These are phyloP conservation scores for Strigomonas culicis DNA, from an alignment of 208 protist genomes.

Conservation along the genomic window DNA sequence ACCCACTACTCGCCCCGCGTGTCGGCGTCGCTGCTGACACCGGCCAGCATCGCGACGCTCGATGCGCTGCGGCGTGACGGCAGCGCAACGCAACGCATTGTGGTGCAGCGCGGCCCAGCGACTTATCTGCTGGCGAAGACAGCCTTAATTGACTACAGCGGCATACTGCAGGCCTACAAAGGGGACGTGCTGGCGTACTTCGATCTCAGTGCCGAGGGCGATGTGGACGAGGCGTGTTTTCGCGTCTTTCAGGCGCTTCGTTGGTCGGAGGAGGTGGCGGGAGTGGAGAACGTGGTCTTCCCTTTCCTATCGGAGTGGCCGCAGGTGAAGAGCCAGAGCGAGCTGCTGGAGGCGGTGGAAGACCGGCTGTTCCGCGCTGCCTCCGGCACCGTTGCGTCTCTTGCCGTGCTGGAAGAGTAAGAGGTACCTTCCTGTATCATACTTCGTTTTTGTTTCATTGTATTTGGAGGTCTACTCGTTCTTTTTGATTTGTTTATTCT, in stretches of 20 bases:
- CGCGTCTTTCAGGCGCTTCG: constrained; percentile 83
- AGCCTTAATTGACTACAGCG: constrained; percentile 74
- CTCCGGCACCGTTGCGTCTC: constrained; percentile 65
- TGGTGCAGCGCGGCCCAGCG: constrained; percentile 27
- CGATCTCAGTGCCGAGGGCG: constrained; percentile 53
- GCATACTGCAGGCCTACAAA: constrained; percentile 32
- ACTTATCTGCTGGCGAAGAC: constrained; percentile 30
- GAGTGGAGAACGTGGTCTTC: constrained; percentile 66
- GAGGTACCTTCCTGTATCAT: no score
- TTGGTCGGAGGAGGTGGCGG: constrained; percentile 68
- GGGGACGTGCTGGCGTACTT: constrained; percentile 51
- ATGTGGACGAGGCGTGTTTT: constrained; percentile 62
- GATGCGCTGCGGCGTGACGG: not conserved
- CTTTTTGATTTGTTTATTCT: no score
- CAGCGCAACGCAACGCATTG: constrained; percentile 5
- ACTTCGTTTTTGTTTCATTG: constrained; percentile 9
- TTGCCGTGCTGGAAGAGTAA: no score
- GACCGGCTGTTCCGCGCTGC: constrained; percentile 90
- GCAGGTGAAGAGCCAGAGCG: constrained; percentile 18
- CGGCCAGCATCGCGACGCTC: constrained; percentile 35
- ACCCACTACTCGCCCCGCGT: constrained; percentile 89
- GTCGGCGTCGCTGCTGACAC: constrained; percentile 65
- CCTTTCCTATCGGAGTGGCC: constrained; percentile 85
- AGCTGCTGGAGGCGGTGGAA: constrained; percentile 79
- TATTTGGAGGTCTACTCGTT: no score